Conservation (phyloP, 768 basidiomycete genomes). For the Boletus vermiculosoides region DNA sequence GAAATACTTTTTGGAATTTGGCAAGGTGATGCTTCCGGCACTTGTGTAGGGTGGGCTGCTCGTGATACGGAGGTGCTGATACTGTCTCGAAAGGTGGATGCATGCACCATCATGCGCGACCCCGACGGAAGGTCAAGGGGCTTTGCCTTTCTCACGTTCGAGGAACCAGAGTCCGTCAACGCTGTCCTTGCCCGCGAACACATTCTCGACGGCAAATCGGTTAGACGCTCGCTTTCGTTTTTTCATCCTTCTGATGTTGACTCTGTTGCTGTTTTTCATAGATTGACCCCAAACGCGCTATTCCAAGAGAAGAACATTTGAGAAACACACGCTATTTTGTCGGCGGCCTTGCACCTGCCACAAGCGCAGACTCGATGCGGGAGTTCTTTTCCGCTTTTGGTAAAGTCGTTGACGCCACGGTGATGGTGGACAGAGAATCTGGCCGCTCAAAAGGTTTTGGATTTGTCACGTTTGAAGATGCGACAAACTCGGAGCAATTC, state of each 20-base stretch:
- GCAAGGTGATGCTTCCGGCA: slow-evolving; percentile 49
- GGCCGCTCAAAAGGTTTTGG: slow-evolving; percentile 80
- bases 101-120: slow-evolving; percentile 86
- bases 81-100: slow-evolving; percentile 54
- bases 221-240: slow-evolving; percentile 31
- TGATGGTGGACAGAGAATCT: slow-evolving; percentile 81
- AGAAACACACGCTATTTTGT: slow-evolving; percentile 80
- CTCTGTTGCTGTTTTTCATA: slow-evolving; percentile 23
- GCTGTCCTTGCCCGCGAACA: slow-evolving; percentile 68
- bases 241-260: neutral
- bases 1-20: slow-evolving; percentile 78
- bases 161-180: slow-evolving; percentile 60
- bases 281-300: slow-evolving; percentile 89
- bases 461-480: slow-evolving; percentile 79
- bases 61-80: slow-evolving; percentile 11
- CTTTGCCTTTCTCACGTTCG: slow-evolving; percentile 84
- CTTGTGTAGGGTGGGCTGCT: neutral
- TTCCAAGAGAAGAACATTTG: slow-evolving; percentile 77
- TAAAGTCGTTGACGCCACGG: slow-evolving; percentile 79
- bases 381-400: slow-evolving; percentile 71
- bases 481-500: slow-evolving; percentile 58
- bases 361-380: slow-evolving; percentile 70
- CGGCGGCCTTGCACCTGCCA: slow-evolving; percentile 65
- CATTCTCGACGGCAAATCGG: slow-evolving; percentile 74
- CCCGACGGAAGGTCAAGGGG: slow-evolving; percentile 71